Conservation (phyloP, 1,284 basidiomycete genomes). For the Laetiporus sulphureus region DNA sequence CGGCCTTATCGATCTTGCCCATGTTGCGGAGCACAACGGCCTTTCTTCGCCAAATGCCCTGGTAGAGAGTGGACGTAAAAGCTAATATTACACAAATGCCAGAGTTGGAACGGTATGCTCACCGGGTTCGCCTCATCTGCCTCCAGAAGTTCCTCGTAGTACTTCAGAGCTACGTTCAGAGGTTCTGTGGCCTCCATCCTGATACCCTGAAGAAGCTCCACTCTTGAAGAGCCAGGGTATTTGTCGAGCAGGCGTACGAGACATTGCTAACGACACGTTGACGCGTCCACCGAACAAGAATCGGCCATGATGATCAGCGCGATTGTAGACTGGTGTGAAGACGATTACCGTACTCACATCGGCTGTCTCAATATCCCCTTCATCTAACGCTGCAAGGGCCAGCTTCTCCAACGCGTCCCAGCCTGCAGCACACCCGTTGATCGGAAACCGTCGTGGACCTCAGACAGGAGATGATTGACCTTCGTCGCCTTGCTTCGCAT, state of each 20-base stretch:
- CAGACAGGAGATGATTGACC: slow-evolving; percentile 30
- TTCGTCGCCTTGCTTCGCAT: slow-evolving; percentile 54
- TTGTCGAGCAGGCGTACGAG: slow-evolving; percentile 59
- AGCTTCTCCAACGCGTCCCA: slow-evolving; percentile 91
- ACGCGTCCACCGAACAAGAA: neutral
- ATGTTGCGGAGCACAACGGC: slow-evolving; percentile 63
- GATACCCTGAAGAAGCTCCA: slow-evolving; percentile 81
- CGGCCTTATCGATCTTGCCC: slow-evolving; percentile 60
- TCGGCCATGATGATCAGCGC: neutral
- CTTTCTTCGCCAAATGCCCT: slow-evolving; percentile 82
- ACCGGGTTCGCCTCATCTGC: slow-evolving; percentile 76
- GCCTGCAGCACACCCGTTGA: slow-evolving; percentile 33
- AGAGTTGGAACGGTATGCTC: slow-evolving; percentile 25
- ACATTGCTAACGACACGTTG: slow-evolving; percentile 41
- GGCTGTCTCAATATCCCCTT: slow-evolving; percentile 75
- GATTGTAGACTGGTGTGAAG: neutral
- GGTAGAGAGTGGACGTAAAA: slow-evolving; percentile 2
- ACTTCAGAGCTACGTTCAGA: slow-evolving; percentile 55
- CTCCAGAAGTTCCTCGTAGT: slow-evolving; percentile 64
- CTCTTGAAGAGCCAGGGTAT: slow-evolving; percentile 81
- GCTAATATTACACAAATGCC: neutral
- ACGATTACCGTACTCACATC: slow-evolving; percentile 51
- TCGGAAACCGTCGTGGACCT: neutral
- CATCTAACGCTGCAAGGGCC: slow-evolving; percentile 79
- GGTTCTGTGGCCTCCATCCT: slow-evolving; percentile 73